A percentile compares a stretch with the other conserved stretches of the same genome.
These are phyloP conservation scores for Xylaria sp. DNA, from an alignment of 2,329 filamentous ascomycete genomes.

Conservation along the genomic window DNA sequence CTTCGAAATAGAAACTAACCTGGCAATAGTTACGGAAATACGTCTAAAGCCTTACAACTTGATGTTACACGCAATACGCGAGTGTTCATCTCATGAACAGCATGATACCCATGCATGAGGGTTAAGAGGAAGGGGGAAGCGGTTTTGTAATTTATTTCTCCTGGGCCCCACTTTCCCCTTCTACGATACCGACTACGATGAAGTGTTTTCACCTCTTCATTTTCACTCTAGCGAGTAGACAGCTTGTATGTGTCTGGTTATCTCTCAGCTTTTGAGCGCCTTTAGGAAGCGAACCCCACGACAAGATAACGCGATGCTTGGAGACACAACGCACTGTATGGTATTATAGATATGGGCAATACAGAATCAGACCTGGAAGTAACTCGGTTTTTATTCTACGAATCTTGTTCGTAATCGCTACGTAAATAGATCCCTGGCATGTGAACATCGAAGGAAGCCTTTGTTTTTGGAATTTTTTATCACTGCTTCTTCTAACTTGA, in stretches of 20 bases:
- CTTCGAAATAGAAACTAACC: constrained; percentile 38
- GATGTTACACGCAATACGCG: not conserved
- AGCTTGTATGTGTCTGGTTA: constrained; percentile 9
- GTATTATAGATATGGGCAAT: not conserved
- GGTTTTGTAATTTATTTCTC: constrained; percentile 8
- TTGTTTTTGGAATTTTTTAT: not conserved
- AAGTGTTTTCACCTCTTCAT: not conserved
- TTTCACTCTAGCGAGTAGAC: constrained; percentile 15
- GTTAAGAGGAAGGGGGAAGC: constrained; percentile 3
- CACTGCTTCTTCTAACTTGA: not conserved
- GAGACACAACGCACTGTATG: constrained; percentile 13
- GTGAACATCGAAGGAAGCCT: not conserved
- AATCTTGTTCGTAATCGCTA: not conserved
- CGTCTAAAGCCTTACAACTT: constrained; percentile 16
- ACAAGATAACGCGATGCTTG: constrained; percentile 16
- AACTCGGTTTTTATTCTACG: constrained; percentile 6
- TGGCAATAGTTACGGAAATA: constrained; percentile 47
- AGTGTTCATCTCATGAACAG: not conserved
- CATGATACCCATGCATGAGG: not conserved
- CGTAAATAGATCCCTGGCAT: not conserved
- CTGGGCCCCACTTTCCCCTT: not conserved
- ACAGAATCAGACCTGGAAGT: not conserved
- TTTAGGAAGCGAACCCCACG: not conserved
- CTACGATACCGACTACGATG: constrained; percentile 23
- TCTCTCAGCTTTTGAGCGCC: not conserved